These are phyloP conservation scores for Lasiodiplodia theobromae DNA, from an alignment of 2,329 filamentous ascomycete species.

Conservation along the genomic window DNA sequence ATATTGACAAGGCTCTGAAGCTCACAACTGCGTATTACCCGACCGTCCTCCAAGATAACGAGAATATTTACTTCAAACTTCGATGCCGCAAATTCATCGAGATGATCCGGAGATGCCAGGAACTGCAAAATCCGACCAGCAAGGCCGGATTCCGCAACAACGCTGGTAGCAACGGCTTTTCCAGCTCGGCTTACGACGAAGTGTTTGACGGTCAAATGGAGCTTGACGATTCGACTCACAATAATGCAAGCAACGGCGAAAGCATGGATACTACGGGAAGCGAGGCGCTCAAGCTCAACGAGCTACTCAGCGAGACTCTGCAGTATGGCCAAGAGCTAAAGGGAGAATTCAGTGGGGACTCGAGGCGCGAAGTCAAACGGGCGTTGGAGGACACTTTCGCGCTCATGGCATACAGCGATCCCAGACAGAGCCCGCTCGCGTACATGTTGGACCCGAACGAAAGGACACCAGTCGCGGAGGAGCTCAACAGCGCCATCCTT, in stretches of 20 bases:
- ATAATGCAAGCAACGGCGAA: conserved; percentile 14
- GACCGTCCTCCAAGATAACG: conserved; percentile 78
- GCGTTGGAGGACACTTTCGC: conserved; percentile 86
- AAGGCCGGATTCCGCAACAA: conserved; percentile 38
- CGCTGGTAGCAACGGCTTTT: conserved; percentile 35
- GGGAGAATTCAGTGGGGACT: conserved; percentile 77
- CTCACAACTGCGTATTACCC: conserved; percentile 81
- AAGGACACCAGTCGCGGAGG: conserved; percentile 82
- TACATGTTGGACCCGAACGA: conserved; percentile 79
- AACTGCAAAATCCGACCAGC: conserved; percentile 49
- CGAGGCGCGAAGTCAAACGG: conserved; percentile 72
- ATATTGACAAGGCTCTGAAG: conserved; percentile 90
- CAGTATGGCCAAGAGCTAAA: conserved; percentile 81
- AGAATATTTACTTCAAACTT: conserved; percentile 85
- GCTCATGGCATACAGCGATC: conserved; percentile 84
- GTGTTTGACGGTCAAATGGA: conserved; percentile 64
- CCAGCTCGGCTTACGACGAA: conserved; percentile 52
- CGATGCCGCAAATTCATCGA: conserved; percentile 93
- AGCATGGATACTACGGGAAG: conserved; percentile 43
- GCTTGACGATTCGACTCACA: conserved; percentile 59
- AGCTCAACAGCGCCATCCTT: conserved; percentile 91
- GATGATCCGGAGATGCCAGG: conserved; percentile 64
- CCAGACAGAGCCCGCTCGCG: conserved; percentile 76
- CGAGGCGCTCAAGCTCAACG: conserved; percentile 46
- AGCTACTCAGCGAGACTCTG: conserved; percentile 73